Evolutionary conservation across 2,329 filamentous ascomycete genomes (phyloP).

Genomic region (Fusarium sterilihyphosum): DNA sequence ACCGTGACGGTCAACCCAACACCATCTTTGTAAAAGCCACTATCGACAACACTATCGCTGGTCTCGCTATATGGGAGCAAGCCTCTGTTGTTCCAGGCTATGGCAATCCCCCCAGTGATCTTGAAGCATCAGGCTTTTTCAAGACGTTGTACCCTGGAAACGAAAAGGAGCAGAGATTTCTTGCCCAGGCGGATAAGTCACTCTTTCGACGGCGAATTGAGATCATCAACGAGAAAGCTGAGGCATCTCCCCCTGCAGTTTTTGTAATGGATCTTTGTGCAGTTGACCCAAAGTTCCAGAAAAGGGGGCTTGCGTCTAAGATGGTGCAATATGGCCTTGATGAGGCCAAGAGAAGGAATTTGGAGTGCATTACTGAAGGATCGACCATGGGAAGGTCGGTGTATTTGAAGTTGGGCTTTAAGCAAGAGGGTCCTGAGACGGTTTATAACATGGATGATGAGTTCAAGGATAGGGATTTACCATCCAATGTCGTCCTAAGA

Average conservation of each 20-base stretch:
- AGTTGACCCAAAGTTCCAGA: slow-evolving; percentile 64
- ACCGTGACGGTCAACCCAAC: slow-evolving; percentile 58
- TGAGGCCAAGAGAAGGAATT: slow-evolving; percentile 51
- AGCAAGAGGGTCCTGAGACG: slow-evolving; percentile 53
- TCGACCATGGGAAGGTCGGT: slow-evolving; percentile 59
- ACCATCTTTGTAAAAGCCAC: slow-evolving; percentile 65
- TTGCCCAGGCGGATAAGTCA: slow-evolving; percentile 55
- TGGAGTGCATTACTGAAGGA: slow-evolving; percentile 58
- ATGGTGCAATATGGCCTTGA: slow-evolving; percentile 60
- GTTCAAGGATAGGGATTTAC: slow-evolving; percentile 49
- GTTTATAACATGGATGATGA: slow-evolving; percentile 56
- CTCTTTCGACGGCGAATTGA: slow-evolving; percentile 56
- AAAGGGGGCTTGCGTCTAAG: slow-evolving; percentile 56
- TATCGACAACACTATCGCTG: slow-evolving; percentile 55
- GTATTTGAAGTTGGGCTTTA: slow-evolving; percentile 59
- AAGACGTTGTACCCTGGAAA: slow-evolving; percentile 55
- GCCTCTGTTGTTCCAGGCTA: slow-evolving; percentile 58
- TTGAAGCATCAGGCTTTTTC: slow-evolving; percentile 46
- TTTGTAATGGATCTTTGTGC: slow-evolving; percentile 62
- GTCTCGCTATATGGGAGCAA: slow-evolving; percentile 66
- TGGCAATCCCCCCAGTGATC: slow-evolving; percentile 53
- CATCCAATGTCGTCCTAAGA: slow-evolving; percentile 60
- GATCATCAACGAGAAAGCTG: slow-evolving; percentile 53
- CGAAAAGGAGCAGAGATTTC: slow-evolving; percentile 57
- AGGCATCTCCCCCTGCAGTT: slow-evolving; percentile 53